Evolutionary conservation across 1,284 basidiomycete genomes (phyloP), one percentile per base, ranked within the genome.

Genomic region (Irpex sp.): DNA sequence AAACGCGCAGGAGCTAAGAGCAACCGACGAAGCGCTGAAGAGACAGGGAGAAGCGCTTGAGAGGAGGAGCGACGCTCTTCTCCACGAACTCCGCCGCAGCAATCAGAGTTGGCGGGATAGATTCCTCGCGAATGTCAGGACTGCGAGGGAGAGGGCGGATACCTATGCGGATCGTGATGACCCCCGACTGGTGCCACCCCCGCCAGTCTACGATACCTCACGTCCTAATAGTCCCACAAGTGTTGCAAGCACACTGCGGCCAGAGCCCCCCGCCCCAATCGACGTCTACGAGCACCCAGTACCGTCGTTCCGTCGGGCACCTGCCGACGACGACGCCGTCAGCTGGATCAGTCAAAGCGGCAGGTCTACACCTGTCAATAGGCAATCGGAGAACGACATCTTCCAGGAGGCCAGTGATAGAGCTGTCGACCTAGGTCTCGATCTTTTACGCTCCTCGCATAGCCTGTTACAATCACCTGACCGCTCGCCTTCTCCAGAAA

Each of bases 341-440:
- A 35, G 33, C 31, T 56, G 35, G 60, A 19, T 43, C 31, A 47
- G n/a, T 33, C 37, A 57, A n/a, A 61, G 53, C 6, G 53, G 53
- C 53, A 55, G 53, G 26, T 55, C 53, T 31, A 55, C 53, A 4
- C 53, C 53, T 7, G 53, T 21, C 17, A 15, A 11, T 33, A 13
- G 26, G 11, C 26, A 15, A 26, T 36, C 53, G 17, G 33, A 55
- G 26, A 21, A 55, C 33, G 53, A 49, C 26, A 39, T 59, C 1
- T 65, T 65, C 39, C 61, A 65, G 19, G 61, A 62, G 50, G 64
- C 64, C 4, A 65, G 61, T 31, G 55, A 65, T 17, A 50, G 64
- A n/a, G 61, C 61, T 19, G 47, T 62, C 2, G 50, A 62, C 37
- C 35, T 65, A 3, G 64, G 64, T 4, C 19, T 65, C 7, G 64